Percentiles rank a stretch among this genome's conserved stretches.
Evolutionary conservation across 176 grass and related monocot genomes (phyloP).

Genomic region (Coix lacrymajobi): DNA sequence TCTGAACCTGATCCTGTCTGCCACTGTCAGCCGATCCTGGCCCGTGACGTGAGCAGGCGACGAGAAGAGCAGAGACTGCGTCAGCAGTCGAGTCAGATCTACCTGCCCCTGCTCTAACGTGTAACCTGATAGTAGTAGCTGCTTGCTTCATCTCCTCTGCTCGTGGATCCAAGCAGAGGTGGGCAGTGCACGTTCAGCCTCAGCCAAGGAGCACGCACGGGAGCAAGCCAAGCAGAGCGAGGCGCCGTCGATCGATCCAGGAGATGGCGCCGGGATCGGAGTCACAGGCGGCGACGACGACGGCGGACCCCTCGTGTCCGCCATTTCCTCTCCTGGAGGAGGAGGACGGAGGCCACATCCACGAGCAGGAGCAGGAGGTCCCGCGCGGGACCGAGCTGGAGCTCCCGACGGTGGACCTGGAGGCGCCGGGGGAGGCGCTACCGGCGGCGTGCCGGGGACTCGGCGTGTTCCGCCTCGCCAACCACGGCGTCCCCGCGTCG

Average conservation of each 20-base stretch:
- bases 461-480: constrained; percentile 56
- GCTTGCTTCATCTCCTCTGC: background rate
- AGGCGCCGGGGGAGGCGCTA: background rate
- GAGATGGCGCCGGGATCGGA: background rate
- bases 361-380: background rate
- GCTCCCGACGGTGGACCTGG: constrained; percentile 27
- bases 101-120: background rate
- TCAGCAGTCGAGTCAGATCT: background rate
- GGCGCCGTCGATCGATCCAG: background rate
- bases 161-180: background rate
- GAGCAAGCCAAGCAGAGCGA: background rate
- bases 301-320: constrained; percentile 16
- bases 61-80: background rate
- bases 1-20: too few species aligned
- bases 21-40: background rate
- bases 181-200: background rate
- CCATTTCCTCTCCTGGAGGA: constrained; percentile 6
- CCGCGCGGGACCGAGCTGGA: background rate
- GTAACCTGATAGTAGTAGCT: background rate
- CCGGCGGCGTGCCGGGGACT: constrained; percentile 25
- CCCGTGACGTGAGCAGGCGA: background rate
- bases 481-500: constrained; percentile 49
- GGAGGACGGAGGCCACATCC: background rate
- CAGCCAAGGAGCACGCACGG: background rate
- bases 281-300: background rate